A percentile compares a stretch with the other conserved stretches of the same genome.
phyloP scores from a whole-genome alignment of 768 basidiomycete genomes.

The Polyporus arcularius region DNA sequence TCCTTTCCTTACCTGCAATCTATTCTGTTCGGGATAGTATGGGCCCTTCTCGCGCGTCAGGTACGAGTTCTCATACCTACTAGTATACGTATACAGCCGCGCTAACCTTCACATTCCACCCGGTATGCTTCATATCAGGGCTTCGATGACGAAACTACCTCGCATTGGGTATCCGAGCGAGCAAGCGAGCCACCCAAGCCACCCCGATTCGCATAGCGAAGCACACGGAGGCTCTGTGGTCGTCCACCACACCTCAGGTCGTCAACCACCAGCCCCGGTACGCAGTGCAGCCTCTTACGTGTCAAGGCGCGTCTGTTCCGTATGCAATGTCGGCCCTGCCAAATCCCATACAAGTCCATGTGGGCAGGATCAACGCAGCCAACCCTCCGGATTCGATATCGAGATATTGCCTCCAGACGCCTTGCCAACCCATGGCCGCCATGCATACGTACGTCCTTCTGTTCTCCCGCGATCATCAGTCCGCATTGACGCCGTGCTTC shows the following conservation, averaged over 20 bases:
- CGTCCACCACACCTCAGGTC: neutral
- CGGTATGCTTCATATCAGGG: neutral
- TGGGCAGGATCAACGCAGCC: neutral
- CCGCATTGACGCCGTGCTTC: neutral
- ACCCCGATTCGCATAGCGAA: neutral
- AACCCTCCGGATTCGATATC: neutral
- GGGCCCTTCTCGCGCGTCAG: neutral
- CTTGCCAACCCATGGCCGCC: neutral
- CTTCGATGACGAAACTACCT: conserved; percentile 2
- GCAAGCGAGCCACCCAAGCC: neutral
- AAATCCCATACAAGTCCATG: neutral
- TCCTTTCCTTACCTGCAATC: neutral
- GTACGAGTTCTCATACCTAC: neutral
- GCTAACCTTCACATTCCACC: neutral
- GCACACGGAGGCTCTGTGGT: neutral
- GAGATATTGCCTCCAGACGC: neutral
- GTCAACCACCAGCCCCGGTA: neutral
- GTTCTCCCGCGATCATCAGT: conserved; percentile 16
- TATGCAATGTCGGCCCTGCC: neutral
- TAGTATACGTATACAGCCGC: neutral
- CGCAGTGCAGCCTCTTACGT: neutral
- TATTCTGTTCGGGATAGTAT: neutral
- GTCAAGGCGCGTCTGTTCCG: neutral
- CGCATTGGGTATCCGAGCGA: neutral
- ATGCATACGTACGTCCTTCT: neutral